Conservation (phyloP, 2,329 filamentous ascomycete species). For the Hymenoscyphus scutula region DNA sequence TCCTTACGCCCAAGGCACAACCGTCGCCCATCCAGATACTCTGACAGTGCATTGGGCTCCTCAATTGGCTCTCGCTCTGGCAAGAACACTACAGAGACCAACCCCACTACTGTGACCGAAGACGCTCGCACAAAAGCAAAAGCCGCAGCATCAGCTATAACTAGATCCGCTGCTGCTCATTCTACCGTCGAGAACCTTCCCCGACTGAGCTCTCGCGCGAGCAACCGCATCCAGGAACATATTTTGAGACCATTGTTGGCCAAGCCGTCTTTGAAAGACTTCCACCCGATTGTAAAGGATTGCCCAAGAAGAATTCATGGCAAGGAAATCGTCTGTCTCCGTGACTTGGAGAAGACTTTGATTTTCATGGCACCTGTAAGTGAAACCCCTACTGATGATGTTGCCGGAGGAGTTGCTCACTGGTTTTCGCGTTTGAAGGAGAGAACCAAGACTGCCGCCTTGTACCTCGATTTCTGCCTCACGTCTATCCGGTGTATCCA, state of each 20-base stretch:
- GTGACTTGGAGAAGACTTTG: conserved; percentile 91
- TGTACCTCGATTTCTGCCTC: conserved; percentile 86
- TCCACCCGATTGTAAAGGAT: conserved; percentile 75
- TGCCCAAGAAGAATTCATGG: conserved; percentile 76
- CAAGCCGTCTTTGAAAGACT: conserved; percentile 71
- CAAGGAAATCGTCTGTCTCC: conserved; percentile 84
- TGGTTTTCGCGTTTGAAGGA: conserved; percentile 69
- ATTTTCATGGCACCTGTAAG: conserved; percentile 93
- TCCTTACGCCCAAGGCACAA: conserved; percentile 52
- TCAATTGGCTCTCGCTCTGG: conserved; percentile 65
- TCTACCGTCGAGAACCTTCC: conserved; percentile 50
- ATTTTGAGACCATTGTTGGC: conserved; percentile 75
- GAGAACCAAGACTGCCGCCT: conserved; percentile 65
- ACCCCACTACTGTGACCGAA: conserved; percentile 41
- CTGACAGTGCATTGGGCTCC: conserved; percentile 85
- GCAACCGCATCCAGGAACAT: conserved; percentile 75
- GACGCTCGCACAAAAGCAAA: conserved; percentile 40
- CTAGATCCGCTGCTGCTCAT: conserved; percentile 53
- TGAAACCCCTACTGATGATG: conserved; percentile 54
- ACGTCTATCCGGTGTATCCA: conserved; percentile 87
- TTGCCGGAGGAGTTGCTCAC: conserved; percentile 66
- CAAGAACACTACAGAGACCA: conserved; percentile 46
- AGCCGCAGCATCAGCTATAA: conserved; percentile 55
- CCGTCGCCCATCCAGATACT: conserved; percentile 60
- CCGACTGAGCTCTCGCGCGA: conserved; percentile 66